These are phyloP conservation scores for Globisporangium uncinulatum DNA, from an alignment of 352 stramenopile genomes.

Conservation along the genomic window DNA sequence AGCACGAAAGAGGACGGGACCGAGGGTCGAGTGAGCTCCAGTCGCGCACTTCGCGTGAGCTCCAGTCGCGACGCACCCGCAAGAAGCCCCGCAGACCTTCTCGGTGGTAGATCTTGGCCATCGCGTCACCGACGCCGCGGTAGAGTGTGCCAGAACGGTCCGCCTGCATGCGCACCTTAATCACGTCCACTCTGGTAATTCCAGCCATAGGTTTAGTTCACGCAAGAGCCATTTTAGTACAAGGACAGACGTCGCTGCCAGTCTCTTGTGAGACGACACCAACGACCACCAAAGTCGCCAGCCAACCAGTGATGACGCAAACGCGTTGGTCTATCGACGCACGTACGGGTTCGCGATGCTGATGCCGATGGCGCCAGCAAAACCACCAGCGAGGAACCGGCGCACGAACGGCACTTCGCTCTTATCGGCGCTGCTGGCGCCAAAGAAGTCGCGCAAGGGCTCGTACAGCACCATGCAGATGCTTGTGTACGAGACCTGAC, in stretches of 20 bases:
- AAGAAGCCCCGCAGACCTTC: constrained; percentile 72
- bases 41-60: background rate
- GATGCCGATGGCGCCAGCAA: constrained; percentile 75
- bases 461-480: constrained; percentile 86
- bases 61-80: constrained; percentile 17
- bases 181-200: constrained; percentile 67
- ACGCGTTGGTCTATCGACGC: too few species aligned
- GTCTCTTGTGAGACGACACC: background rate
- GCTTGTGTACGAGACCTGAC: constrained; percentile 85
- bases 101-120: constrained; percentile 65
- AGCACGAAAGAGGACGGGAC: too few species aligned
- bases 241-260: too few species aligned
- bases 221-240: too few species aligned
- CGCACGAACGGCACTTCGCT: constrained; percentile 67
- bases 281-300: constrained; percentile 4
- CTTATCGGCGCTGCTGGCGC: constrained; percentile 27
- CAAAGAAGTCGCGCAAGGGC: constrained; percentile 71
- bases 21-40: background rate
- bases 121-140: constrained; percentile 58
- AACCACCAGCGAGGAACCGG: constrained; percentile 76
- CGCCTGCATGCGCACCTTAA: constrained; percentile 86
- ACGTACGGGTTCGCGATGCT: constrained; percentile 81
- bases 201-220: background rate
- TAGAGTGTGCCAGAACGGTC: constrained; percentile 67
- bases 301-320: background rate